Percentiles rank a stretch among this genome's conserved stretches.
These are phyloP conservation scores for Linanthus parryae DNA, from an alignment of 148 eudicot species.

Conservation along the genomic window DNA sequence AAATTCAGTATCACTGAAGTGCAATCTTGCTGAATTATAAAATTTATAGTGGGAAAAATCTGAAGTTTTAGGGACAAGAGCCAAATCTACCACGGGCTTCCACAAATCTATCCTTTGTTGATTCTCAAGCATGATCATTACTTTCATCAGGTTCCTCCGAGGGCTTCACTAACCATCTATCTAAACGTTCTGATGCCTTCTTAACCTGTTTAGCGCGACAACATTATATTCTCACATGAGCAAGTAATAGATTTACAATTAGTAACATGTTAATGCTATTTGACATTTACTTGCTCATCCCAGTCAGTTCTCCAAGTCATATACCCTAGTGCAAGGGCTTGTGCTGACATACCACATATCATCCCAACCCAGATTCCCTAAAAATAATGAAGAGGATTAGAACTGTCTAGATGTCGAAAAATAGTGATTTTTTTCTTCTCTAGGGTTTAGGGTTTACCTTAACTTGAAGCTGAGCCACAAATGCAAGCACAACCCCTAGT, in stretches of 20 bases:
- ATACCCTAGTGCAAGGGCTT: slow-evolving; percentile 37
- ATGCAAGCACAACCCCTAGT: slow-evolving; percentile 41
- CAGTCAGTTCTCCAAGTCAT: slow-evolving; percentile 68
- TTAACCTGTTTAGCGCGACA: slow-evolving; percentile 28
- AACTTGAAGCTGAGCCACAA: slow-evolving; percentile 33
- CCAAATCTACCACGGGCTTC: neutral
- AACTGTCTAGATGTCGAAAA: neutral
- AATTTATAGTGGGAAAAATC: neutral
- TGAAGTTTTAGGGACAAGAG: neutral
- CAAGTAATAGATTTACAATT: neutral
- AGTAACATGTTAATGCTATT: neutral
- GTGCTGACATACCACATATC: slow-evolving; percentile 45
- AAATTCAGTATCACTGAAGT: too few species aligned
- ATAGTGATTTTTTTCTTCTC: too few species aligned
- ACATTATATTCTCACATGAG: neutral
- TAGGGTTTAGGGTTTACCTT: slow-evolving; percentile 23
- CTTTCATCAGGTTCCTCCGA: slow-evolving; percentile 12
- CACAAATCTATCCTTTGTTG: neutral
- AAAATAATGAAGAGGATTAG: neutral
- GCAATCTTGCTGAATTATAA: too few species aligned
- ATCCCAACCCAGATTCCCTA: slow-evolving; percentile 75
- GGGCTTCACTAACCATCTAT: slow-evolving; percentile 19
- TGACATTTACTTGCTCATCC: slow-evolving; percentile 57
- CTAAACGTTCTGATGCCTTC: slow-evolving; percentile 35
- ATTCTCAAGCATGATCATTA: slow-evolving; percentile 4